A percentile compares a stretch with the other conserved stretches of the same genome.
Conservation (phyloP, 2,329 filamentous ascomycete genomes). For the Diaporthe caulivora region DNA sequence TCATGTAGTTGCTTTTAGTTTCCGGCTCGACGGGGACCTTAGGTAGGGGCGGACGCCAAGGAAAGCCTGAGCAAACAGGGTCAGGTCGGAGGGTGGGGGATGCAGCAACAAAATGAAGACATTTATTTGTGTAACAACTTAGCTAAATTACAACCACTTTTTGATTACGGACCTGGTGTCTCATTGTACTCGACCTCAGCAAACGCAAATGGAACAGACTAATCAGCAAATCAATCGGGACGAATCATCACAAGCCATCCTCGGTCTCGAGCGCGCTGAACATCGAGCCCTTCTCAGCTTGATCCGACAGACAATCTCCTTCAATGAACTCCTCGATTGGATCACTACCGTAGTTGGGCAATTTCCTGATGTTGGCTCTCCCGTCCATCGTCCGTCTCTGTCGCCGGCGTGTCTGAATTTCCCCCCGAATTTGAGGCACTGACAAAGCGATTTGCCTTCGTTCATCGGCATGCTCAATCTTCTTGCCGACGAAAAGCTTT, state of each 20-base stretch:
- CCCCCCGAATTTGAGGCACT: conserved; percentile 30
- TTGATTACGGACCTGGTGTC: background rate
- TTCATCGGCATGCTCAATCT: conserved; percentile 27
- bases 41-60: background rate
- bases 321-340: conserved; percentile 49
- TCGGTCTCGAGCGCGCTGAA: conserved; percentile 46
- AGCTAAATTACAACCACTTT: background rate
- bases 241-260: conserved; percentile 8
- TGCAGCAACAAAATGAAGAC: too few species aligned
- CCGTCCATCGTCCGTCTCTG: conserved; percentile 40
- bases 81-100: too few species aligned
- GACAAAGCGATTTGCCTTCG: conserved; percentile 34
- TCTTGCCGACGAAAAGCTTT: conserved; percentile 47
- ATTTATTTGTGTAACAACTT: background rate
- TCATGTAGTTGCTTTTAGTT: background rate
- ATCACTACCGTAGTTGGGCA: conserved; percentile 48
- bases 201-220: background rate
- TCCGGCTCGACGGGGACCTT: background rate
- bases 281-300: conserved; percentile 39
- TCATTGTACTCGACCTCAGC: background rate
- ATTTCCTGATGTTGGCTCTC: conserved; percentile 46
- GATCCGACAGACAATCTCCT: conserved; percentile 34
- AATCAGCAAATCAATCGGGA: background rate
- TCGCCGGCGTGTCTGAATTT: conserved; percentile 12
- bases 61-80: background rate